Evolutionary conservation across 495 filamentous ascomycete species (phyloP).

Genomic region (Tetracladium setigerum): DNA sequence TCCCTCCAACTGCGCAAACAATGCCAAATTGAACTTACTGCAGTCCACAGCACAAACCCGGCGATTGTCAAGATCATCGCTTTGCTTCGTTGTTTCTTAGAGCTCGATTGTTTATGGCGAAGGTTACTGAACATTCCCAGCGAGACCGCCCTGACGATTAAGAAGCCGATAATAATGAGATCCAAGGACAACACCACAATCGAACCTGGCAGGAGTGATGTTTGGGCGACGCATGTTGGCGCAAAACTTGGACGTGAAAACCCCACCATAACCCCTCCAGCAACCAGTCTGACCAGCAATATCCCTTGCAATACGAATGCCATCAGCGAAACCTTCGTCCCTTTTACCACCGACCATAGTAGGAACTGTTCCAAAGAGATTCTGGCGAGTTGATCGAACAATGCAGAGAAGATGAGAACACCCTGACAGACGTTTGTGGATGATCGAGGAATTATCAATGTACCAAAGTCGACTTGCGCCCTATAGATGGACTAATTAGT

Average conservation of each 20-base stretch:
- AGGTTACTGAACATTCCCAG: constrained; percentile 14
- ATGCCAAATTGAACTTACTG: constrained; percentile 23
- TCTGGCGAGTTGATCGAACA: constrained; percentile 45
- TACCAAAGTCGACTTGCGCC: constrained; percentile 38
- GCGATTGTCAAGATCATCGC: constrained; percentile 31
- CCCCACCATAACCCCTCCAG: constrained; percentile 40
- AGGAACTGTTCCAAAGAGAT: constrained; percentile 44
- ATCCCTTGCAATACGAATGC: constrained; percentile 29
- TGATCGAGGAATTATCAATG: constrained; percentile 33
- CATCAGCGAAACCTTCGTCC: constrained; percentile 17
- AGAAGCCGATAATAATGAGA: constrained; percentile 32
- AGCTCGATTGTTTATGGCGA: constrained; percentile 14
- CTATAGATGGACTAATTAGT: neutral
- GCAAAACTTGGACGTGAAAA: constrained; percentile 41
- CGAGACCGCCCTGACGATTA: constrained; percentile 30
- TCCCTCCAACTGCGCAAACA: neutral
- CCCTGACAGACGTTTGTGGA: constrained; percentile 39
- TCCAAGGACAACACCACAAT: constrained; percentile 37
- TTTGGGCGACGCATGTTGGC: constrained; percentile 39
- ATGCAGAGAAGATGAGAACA: constrained; percentile 37
- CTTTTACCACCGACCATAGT: constrained; percentile 31
- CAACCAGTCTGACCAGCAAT: constrained; percentile 35
- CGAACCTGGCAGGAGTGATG: constrained; percentile 34
- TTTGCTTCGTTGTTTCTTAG: constrained; percentile 24
- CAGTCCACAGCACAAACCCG: constrained; percentile 41